Percentiles rank a stretch among this genome's conserved stretches.
These are phyloP conservation scores for Lanmaoa rubissima DNA, from an alignment of 768 basidiomycete genomes.

Conservation along the genomic window DNA sequence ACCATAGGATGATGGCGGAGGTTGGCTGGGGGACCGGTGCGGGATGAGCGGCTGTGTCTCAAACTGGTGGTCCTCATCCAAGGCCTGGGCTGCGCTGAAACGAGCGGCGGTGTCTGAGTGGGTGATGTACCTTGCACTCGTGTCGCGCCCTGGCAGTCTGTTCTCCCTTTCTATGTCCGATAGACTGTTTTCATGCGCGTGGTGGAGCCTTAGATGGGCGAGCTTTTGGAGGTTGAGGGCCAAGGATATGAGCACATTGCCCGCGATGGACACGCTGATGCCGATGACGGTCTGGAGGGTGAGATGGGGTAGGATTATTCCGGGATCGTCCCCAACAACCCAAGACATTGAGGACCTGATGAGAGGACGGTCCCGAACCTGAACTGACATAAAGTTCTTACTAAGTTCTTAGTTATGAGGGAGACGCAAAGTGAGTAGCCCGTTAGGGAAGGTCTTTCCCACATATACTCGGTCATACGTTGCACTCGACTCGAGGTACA, in stretches of 20 bases:
- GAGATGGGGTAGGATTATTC: constrained; percentile 52
- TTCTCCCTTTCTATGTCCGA: constrained; percentile 13
- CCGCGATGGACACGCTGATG: constrained; percentile 77
- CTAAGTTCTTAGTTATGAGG: no score
- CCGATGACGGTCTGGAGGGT: constrained; percentile 64
- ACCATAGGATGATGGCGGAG: constrained; percentile 21
- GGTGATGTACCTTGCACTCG: background rate
- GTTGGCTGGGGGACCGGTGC: constrained; percentile 23
- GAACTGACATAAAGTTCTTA: background rate
- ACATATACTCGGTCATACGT: constrained; percentile 4
- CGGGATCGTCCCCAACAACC: constrained; percentile 15
- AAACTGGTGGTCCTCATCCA: constrained; percentile 7
- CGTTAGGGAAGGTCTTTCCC: constrained; percentile 21
- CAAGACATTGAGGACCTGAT: constrained; percentile 11
- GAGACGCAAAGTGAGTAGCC: background rate
- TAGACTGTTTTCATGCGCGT: constrained; percentile 25
- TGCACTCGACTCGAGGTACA: background rate
- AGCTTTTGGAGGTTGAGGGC: constrained; percentile 93
- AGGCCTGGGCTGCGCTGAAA: constrained; percentile 5
- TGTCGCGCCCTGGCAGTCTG: constrained; percentile 3
- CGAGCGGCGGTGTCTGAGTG: constrained; percentile 2
- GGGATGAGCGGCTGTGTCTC: constrained; percentile 32
- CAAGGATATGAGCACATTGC: constrained; percentile 86
- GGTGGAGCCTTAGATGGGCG: constrained; percentile 72
- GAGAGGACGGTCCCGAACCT: background rate